Conservation (phyloP, 2,329 filamentous ascomycete genomes). For the Ophiostoma novo-ulmi region DNA sequence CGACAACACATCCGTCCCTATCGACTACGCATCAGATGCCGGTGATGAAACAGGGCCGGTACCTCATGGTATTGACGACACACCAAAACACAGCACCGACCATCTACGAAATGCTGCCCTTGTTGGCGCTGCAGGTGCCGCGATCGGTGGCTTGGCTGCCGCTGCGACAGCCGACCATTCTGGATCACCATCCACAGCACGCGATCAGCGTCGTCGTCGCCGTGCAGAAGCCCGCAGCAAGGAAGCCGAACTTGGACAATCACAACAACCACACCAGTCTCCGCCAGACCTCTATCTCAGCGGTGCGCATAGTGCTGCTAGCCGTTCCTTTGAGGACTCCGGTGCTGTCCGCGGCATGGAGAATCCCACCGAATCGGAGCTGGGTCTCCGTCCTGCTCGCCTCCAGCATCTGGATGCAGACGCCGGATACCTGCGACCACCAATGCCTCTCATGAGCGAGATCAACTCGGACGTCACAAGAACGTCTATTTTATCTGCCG, state of each 20-base stretch:
- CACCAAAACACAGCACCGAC: constrained; percentile 43
- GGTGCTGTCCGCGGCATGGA: not conserved
- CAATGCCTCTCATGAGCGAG: constrained; percentile 84
- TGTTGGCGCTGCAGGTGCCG: constrained; percentile 43
- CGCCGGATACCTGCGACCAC: constrained; percentile 50
- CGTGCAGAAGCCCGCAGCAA: constrained; percentile 49
- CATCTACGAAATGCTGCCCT: constrained; percentile 43
- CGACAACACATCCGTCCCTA: constrained; percentile 37
- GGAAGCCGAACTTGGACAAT: constrained; percentile 48
- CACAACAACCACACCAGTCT: constrained; percentile 42
- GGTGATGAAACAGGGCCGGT: constrained; percentile 30
- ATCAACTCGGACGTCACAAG: constrained; percentile 84
- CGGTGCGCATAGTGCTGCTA: constrained; percentile 21
- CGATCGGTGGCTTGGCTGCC: constrained; percentile 37
- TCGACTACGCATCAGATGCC: constrained; percentile 40
- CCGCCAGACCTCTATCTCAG: constrained; percentile 22
- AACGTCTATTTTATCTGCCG: constrained; percentile 77
- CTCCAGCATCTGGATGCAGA: constrained; percentile 48
- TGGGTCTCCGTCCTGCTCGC: constrained; percentile 38
- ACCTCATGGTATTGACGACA: constrained; percentile 36
- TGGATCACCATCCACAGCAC: constrained; percentile 45
- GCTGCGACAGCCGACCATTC: constrained; percentile 34
- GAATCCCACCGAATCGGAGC: not conserved
- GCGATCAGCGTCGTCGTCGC: constrained; percentile 49
- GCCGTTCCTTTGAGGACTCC: constrained; percentile 19